Evolutionary conservation across 2,329 filamentous ascomycete species (phyloP), one percentile per base, ranked within the genome.

Genomic region (Apiospora saccharicola): DNA sequence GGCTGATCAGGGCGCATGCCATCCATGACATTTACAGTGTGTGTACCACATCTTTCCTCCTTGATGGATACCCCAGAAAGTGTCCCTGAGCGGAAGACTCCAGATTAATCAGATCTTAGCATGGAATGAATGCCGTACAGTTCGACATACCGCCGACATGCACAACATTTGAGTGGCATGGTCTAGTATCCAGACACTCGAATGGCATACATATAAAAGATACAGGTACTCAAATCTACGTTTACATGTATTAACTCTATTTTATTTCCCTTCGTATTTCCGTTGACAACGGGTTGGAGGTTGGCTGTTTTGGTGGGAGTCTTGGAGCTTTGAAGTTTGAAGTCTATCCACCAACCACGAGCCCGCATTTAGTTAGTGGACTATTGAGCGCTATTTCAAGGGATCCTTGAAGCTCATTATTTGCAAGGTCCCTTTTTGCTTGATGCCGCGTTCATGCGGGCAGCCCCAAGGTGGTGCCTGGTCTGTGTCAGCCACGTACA

Each of bases 401-500:
- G 57, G 57, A 41, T 34, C 57, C 57, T 64, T 37, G 34, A 24
- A 64, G 22, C 19, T 41, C 57, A 64, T 64, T 64, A 37, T 64
- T 64, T 22, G 19, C 34, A 64, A 41, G 41, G 34, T 41, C 57
- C 57, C 34, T 64, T 64, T 61, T 30, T 34, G 57, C 34, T 64
- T 34, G 22, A 41, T n/a, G 34, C 57, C 19, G 37, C 37, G 57
- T 24, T 64, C 57, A 37, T 64, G 57, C 57, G 41, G 53, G 24
- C 51, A 44, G 43, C 6, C 12, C 7, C 4, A 19, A 61, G 57
- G 57, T n/a, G 34, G 57, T 64, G 57, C 57, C 10, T 64, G 57
- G 57, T 64, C 57, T 64, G 57, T 64, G 57, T 64, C 34, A 64
- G 41, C 57, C 57, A 64, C 24, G 57, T 41, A 22, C 12, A 64